Evolutionary conservation across 306 rosid species (phyloP).

Genomic region (Sindora glabra): DNA sequence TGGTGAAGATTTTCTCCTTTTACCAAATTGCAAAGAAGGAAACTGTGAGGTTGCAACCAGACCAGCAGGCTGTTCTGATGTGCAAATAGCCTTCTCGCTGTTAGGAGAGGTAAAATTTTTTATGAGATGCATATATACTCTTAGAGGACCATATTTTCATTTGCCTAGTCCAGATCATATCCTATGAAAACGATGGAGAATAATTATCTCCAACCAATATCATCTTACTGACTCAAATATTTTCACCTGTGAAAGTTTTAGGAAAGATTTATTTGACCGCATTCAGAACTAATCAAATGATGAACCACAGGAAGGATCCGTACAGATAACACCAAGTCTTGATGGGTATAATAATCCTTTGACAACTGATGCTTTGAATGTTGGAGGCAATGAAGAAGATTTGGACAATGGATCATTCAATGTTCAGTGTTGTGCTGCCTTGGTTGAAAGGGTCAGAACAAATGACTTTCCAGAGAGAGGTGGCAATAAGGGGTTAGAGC

Average conservation of each 20-base stretch:
- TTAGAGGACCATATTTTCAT: conserved; percentile 43
- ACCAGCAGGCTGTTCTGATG: conserved; percentile 22
- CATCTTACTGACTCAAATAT: conserved; percentile 47
- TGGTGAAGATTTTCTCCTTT: conserved; percentile 21
- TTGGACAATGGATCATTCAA: conserved; percentile 29
- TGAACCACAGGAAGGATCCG: conserved; percentile 55
- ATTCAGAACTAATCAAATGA: conserved; percentile 49
- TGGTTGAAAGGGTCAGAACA: conserved; percentile 16
- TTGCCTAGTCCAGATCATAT: conserved; percentile 47
- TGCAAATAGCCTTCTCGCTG: conserved; percentile 48
- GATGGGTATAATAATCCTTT: conserved; percentile 30
- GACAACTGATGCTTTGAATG: conserved; percentile 20
- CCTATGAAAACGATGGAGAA: conserved; percentile 62
- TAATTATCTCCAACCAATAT: conserved; percentile 63
- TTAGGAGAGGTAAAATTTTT: conserved; percentile 75
- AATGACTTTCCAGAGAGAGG: conserved; percentile 28
- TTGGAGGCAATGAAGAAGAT: conserved; percentile 27
- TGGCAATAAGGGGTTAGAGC: conserved; percentile 20
- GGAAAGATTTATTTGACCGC: conserved; percentile 53
- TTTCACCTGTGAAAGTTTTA: conserved; percentile 62
- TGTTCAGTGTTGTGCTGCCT: conserved; percentile 15
- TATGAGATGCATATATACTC: conserved; percentile 40
- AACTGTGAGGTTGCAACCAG: conserved; percentile 24
- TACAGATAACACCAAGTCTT: conserved; percentile 27
- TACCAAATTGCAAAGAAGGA: conserved; percentile 23